These are phyloP conservation scores for Conticribra guillardii DNA, from an alignment of 108 stramenopile genomes.

Conservation along the genomic window DNA sequence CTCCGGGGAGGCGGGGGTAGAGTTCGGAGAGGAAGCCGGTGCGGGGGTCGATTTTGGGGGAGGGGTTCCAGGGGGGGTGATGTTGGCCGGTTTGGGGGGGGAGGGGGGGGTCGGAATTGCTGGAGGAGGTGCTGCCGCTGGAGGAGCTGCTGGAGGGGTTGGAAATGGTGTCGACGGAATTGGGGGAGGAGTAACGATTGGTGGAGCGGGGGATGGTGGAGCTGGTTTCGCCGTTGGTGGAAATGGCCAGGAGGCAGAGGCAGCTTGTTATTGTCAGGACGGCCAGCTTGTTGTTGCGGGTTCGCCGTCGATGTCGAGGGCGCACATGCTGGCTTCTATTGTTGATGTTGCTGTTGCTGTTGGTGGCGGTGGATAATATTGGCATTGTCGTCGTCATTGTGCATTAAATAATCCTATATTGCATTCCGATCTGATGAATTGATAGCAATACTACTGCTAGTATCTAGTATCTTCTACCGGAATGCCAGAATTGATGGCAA, in stretches of 20 bases:
- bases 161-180: not conserved
- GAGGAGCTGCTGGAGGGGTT: not conserved
- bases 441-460: too few relatives aligned
- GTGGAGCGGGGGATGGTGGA: constrained; percentile 34
- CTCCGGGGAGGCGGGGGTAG: constrained; percentile 68
- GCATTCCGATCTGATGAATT: too few relatives aligned
- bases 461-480: too few relatives aligned
- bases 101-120: not conserved
- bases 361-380: too few relatives aligned
- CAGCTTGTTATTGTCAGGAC: not conserved
- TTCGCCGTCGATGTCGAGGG: not conserved
- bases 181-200: constrained; percentile 30
- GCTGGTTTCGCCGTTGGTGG: constrained; percentile 5
- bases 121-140: not conserved
- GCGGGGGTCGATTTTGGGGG: constrained; percentile 61
- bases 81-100: not conserved
- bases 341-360: too few relatives aligned
- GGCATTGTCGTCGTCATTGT: too few relatives aligned
- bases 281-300: constrained; percentile 1
- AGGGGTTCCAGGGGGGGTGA: constrained; percentile 84
- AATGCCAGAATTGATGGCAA: too few relatives aligned
- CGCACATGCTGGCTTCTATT: not conserved
- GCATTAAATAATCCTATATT: too few relatives aligned
- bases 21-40: constrained; percentile 64
- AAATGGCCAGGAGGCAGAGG: not conserved